Base-by-base conservation (phyloP, 495 filamentous ascomycete species). In the Neurospora sp. region DNA sequence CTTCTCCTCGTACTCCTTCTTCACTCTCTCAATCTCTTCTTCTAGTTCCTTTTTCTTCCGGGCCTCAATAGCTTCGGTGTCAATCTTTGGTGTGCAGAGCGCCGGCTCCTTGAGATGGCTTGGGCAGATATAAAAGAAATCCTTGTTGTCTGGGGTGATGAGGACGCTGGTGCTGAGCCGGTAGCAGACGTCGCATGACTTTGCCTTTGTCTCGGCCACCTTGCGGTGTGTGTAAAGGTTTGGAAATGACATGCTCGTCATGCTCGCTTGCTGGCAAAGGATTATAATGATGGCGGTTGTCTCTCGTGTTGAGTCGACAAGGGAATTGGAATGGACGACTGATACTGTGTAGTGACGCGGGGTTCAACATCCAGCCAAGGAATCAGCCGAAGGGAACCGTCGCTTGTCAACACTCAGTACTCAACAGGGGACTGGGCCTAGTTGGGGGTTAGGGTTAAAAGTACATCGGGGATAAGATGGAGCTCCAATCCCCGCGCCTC, bases 101-200 rank as follows among this genome's bases (percentile, higher is more conserved):
- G 91, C 87, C 31, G 86, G 85, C 79, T 99, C 96, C 79, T 92
- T 93, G 11, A 98, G 86, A 81, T 99, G 96, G 59, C 87, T 84
- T 16, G 90, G 87, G 78, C 96, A 99, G 39, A 95, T 87, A 79
- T 96, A 97, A 82, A 99, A 98, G 85, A 92, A 97, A 80, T 99
- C 96, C 93, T 95, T 97, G 80, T 92, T 95, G 77, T 97, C 93
- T 0, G 93, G 87, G 3, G 94, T 97, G 74, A 97, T 91, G 73
- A 99, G 85, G 35, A 98, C 96, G 77, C 89, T 94, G 9, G 90
- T 89, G 69, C 91, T 93, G 5, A 92, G 91, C 81, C 96, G 97
- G 86, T 90, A 94, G 85, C 96, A 99, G 74, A 99, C 89, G 78
- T 91, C 89, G 81, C 96, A 99, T 62, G 93, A 85, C 81, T 93